phyloP scores from a whole-genome alignment of 306 rosid species.

The Bauhinia variegata region DNA sequence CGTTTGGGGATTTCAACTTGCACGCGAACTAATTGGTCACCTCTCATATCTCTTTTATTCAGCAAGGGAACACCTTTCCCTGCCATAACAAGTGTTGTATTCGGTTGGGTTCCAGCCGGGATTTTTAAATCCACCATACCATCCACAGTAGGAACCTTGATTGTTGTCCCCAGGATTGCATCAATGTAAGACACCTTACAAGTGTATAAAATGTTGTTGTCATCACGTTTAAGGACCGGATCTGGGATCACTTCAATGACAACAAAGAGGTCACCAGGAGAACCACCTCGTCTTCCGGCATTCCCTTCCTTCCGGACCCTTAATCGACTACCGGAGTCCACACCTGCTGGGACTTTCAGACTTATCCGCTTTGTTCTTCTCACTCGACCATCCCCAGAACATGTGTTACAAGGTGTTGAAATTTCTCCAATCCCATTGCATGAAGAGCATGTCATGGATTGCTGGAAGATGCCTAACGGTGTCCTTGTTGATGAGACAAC shows the following conservation, averaged over 20 bases:
- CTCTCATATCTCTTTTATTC: conserved; percentile 86
- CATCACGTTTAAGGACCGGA: conserved; percentile 92
- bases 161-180: conserved; percentile 85
- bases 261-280: conserved; percentile 92
- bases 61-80: conserved; percentile 93
- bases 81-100: conserved; percentile 93
- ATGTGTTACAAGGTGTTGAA: conserved; percentile 85
- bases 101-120: conserved; percentile 86
- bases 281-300: conserved; percentile 87
- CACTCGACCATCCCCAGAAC: conserved; percentile 97
- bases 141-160: conserved; percentile 92
- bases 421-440: conserved; percentile 90
- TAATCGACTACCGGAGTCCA: conserved; percentile 94
- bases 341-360: conserved; percentile 95
- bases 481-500: conserved; percentile 91
- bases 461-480: conserved; percentile 96
- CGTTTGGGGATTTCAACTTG: conserved; percentile 97
- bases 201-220: conserved; percentile 80
- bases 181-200: conserved; percentile 89
- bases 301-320: conserved; percentile 97
- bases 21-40: conserved; percentile 94
- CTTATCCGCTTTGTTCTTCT: conserved; percentile 90
- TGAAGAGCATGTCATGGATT: conserved; percentile 90
- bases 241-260: conserved; percentile 88
- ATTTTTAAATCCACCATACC: conserved; percentile 80